Percentiles rank a stretch among this genome's conserved stretches.
phyloP scores from a whole-genome alignment of 148 eudicot genomes.

The Rheum nobile region DNA sequence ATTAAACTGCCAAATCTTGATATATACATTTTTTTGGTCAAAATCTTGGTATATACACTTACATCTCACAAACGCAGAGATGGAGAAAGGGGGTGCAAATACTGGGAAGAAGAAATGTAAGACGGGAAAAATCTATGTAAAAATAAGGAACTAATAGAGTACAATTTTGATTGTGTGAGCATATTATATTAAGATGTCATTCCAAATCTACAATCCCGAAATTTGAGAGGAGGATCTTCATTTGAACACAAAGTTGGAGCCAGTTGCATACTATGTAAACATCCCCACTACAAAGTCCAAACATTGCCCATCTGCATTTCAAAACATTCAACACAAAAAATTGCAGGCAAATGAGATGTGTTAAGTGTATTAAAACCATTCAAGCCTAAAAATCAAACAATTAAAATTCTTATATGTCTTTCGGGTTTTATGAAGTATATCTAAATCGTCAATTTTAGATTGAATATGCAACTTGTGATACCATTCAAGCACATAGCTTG shows the following conservation, averaged over 20 bases:
- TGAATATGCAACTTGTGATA: neutral
- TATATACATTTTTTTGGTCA: neutral
- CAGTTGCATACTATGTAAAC: slow-evolving; percentile 95
- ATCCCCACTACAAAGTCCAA: slow-evolving; percentile 93
- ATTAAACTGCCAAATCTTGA: neutral
- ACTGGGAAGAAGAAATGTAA: neutral
- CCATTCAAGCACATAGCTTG: neutral
- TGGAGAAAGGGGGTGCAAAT: neutral
- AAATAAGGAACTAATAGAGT: neutral
- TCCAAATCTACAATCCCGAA: slow-evolving; percentile 84
- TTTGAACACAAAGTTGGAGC: slow-evolving; percentile 88
- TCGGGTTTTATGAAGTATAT: no score
- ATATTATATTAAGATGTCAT: slow-evolving; percentile 15
- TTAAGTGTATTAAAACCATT: neutral
- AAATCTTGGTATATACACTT: no score
- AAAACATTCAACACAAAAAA: neutral
- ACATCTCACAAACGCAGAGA: neutral
- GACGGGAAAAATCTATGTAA: neutral
- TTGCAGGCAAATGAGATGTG: no score
- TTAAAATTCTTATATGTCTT: neutral
- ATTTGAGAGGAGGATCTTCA: slow-evolving; percentile 88
- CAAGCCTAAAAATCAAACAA: neutral
- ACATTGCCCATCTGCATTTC: slow-evolving; percentile 89
- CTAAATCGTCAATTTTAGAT: no score
- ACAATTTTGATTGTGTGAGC: neutral